phyloP scores from a whole-genome alignment of 1,284 basidiomycete genomes.

The Somion occarium region DNA sequence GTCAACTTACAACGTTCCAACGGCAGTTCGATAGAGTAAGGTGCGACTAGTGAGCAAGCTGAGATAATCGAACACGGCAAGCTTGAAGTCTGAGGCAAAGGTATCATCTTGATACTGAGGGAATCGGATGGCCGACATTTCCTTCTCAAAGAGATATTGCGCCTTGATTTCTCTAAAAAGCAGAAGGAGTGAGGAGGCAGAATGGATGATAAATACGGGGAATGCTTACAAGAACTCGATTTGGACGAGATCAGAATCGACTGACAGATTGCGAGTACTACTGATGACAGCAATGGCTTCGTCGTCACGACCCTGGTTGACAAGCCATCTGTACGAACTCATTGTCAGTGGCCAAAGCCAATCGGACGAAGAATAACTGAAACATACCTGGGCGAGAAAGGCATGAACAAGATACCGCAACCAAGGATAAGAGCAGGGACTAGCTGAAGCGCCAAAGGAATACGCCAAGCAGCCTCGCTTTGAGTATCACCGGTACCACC shows the following conservation, averaged over 20 bases:
- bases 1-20: conserved; percentile 48
- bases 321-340: conserved; percentile 51
- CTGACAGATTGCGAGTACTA: conserved; percentile 49
- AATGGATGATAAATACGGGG: not conserved
- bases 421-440: conserved; percentile 69
- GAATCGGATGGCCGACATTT: conserved; percentile 49
- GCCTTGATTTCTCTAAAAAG: conserved; percentile 68
- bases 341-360: conserved; percentile 1
- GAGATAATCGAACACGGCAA: conserved; percentile 53
- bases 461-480: conserved; percentile 68
- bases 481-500: conserved; percentile 54
- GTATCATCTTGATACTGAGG: conserved; percentile 64
- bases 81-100: conserved; percentile 52
- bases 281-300: conserved; percentile 68
- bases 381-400: conserved; percentile 57
- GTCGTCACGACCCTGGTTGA: conserved; percentile 69
- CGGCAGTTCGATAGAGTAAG: conserved; percentile 52
- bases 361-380: not conserved
- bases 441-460: conserved; percentile 74
- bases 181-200: not conserved
- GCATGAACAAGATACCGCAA: conserved; percentile 63
- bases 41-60: conserved; percentile 54
- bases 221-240: conserved; percentile 68
- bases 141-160: conserved; percentile 70
- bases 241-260: conserved; percentile 62